A percentile compares a stretch with the other conserved stretches of the same genome.
Evolutionary conservation across 305 asterid species (phyloP).

Genomic region (Fraxinus ornus): DNA sequence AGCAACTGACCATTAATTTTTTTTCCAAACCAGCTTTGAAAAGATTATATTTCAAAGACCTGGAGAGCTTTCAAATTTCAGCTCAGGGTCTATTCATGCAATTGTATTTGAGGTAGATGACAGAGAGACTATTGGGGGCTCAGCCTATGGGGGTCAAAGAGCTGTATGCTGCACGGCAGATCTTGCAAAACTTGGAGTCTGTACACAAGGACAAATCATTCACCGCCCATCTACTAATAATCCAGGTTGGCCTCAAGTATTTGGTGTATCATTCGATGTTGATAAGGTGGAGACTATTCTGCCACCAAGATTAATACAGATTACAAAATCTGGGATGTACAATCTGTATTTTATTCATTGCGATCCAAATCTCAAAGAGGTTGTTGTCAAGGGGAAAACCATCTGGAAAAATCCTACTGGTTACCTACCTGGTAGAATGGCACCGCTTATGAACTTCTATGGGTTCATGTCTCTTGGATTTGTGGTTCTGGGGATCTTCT

Average conservation of each 20-base stretch:
- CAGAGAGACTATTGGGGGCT: constrained; percentile 86
- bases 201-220: constrained; percentile 77
- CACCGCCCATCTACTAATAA: constrained; percentile 64
- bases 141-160: constrained; percentile 96
- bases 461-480: constrained; percentile 87
- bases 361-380: constrained; percentile 69
- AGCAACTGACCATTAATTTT: constrained; percentile 24
- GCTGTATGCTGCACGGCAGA: constrained; percentile 90
- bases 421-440: constrained; percentile 96
- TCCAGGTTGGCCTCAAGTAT: constrained; percentile 91
- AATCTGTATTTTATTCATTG: constrained; percentile 90
- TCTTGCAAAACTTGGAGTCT: constrained; percentile 92
- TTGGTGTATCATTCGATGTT: constrained; percentile 60
- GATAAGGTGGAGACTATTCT: constrained; percentile 49
- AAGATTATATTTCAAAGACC: constrained; percentile 74
- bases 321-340: constrained; percentile 89
- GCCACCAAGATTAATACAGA: constrained; percentile 62
- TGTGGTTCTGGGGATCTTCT: constrained; percentile 72
- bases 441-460: constrained; percentile 84
- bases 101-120: constrained; percentile 91
- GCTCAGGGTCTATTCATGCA: constrained; percentile 67
- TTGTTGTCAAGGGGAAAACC: constrained; percentile 71
- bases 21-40: constrained; percentile 56
- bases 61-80: constrained; percentile 67
- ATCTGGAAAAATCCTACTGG: constrained; percentile 93